Evolutionary conservation across 2,329 filamentous ascomycete species (phyloP).

Genomic region (Amphichorda felina): DNA sequence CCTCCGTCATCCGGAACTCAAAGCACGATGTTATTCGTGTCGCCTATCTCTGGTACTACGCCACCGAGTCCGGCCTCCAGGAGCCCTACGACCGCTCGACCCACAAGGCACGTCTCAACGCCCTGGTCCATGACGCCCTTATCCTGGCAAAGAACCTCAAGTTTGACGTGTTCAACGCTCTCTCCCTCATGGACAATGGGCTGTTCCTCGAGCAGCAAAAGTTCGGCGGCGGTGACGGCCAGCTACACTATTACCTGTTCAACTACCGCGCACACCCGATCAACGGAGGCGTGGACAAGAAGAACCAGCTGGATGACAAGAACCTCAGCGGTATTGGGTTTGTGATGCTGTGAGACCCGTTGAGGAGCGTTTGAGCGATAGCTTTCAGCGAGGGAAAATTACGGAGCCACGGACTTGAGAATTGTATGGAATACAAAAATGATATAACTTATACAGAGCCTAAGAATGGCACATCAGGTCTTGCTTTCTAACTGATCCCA

Average conservation of each 20-base stretch:
- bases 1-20: conserved; percentile 73
- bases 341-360: conserved; percentile 50
- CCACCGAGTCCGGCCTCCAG: conserved; percentile 63
- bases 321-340: conserved; percentile 79
- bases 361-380: no score
- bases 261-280: conserved; percentile 90
- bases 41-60: conserved; percentile 97
- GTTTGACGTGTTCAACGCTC: conserved; percentile 94
- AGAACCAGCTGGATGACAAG: conserved; percentile 66
- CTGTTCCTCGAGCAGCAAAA: conserved; percentile 90
- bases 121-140: conserved; percentile 71
- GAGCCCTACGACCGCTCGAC: conserved; percentile 39
- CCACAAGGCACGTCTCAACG: conserved; percentile 70
- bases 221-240: conserved; percentile 88
- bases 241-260: conserved; percentile 94
- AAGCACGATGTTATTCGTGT: conserved; percentile 74
- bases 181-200: conserved; percentile 87
- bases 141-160: conserved; percentile 73
- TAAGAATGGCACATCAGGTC: neutral
- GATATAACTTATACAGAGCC: neutral
- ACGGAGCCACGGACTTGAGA: no score
- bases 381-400: neutral
- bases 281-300: conserved; percentile 69
- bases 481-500: conserved; percentile 12
- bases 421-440: no score